These are phyloP conservation scores for Spathaspora sp. DNA, from an alignment of 1,139 yeast genomes.

Conservation along the genomic window DNA sequence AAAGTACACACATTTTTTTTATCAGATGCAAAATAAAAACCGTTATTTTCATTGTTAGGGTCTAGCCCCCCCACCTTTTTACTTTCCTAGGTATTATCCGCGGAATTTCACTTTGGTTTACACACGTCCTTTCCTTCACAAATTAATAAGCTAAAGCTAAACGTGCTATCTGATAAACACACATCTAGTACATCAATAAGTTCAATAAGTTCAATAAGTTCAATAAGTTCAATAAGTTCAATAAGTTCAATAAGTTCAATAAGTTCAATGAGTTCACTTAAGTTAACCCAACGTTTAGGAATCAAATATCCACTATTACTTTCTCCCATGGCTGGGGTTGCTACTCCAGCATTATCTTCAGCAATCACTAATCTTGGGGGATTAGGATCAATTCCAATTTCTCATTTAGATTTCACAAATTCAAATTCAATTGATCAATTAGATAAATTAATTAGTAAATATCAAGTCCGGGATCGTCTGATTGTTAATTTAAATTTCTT, in stretches of 20 bases:
- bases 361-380: slow-evolving; percentile 40
- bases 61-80: not conserved
- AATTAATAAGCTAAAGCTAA: not conserved
- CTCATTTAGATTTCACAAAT: slow-evolving; percentile 26
- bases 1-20: not conserved
- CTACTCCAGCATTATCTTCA: slow-evolving; percentile 42
- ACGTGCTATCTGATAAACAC: too few relatives aligned
- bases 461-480: slow-evolving; percentile 5
- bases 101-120: not conserved
- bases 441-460: slow-evolving; percentile 10
- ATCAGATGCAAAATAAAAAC: not conserved
- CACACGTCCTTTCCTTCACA: not conserved
- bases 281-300: slow-evolving; percentile 13
- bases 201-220: too few relatives aligned
- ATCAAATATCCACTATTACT: slow-evolving; percentile 42
- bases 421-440: slow-evolving; percentile 18
- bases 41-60: not conserved
- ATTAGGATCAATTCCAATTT: slow-evolving; percentile 47
- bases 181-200: too few relatives aligned
- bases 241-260: too few relatives aligned
- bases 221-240: too few relatives aligned
- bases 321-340: slow-evolving; percentile 57
- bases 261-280: not conserved
- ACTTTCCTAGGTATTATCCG: not conserved
- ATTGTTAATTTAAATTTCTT: slow-evolving; percentile 50